These are phyloP conservation scores for Chiua sp. DNA, from an alignment of 1,284 basidiomycete species.

Conservation along the genomic window DNA sequence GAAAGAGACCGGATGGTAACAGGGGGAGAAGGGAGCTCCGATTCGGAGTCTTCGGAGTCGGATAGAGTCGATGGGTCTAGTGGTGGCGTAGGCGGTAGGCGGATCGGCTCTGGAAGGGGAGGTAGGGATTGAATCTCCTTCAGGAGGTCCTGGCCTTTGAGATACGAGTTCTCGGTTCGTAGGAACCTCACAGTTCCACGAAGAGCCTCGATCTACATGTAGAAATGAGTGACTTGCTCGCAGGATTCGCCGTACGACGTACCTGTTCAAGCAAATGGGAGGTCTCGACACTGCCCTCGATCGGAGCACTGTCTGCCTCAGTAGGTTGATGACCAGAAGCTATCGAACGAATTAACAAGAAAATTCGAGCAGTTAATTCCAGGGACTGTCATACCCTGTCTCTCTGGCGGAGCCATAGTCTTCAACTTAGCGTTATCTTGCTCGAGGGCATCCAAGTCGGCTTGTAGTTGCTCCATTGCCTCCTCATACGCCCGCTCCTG, in stretches of 20 bases:
- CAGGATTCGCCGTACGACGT: slow-evolving; percentile 17
- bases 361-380: not conserved
- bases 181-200: slow-evolving; percentile 90
- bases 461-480: slow-evolving; percentile 91
- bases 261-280: slow-evolving; percentile 88
- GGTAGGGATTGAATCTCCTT: slow-evolving; percentile 81
- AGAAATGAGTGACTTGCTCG: slow-evolving; percentile 13
- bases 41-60: slow-evolving; percentile 66
- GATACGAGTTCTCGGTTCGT: slow-evolving; percentile 89
- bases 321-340: slow-evolving; percentile 54
- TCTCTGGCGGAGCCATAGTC: slow-evolving; percentile 64
- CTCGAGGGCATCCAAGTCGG: slow-evolving; percentile 86
- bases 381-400: slow-evolving; percentile 55
- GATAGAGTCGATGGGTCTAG: slow-evolving; percentile 65
- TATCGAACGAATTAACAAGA: slow-evolving; percentile 19
- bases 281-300: slow-evolving; percentile 84
- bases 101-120: slow-evolving; percentile 55
- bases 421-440: slow-evolving; percentile 89
- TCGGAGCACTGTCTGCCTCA: slow-evolving; percentile 65
- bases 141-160: slow-evolving; percentile 90
- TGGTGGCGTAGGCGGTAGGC: slow-evolving; percentile 59
- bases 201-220: slow-evolving; percentile 83
- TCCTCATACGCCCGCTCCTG: slow-evolving; percentile 92
- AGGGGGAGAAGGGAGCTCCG: slow-evolving; percentile 50
- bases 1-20: slow-evolving; percentile 70